phyloP scores from a whole-genome alignment of 352 stramenopile genomes.

The Pythium phragmiticola region DNA sequence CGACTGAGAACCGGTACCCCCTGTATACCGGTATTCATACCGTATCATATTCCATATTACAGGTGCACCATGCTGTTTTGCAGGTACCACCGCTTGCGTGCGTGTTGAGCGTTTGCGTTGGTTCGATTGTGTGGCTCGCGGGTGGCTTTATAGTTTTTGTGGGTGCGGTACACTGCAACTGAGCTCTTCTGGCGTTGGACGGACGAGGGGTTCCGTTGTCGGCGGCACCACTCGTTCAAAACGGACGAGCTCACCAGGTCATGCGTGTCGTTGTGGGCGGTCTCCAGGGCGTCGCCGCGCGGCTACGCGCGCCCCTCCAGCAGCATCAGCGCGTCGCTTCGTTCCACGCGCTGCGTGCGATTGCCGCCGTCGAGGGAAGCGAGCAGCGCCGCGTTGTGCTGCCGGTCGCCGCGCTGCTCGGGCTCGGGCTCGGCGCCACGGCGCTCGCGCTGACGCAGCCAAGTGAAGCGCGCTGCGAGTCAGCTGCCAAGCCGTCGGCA shows the following conservation, averaged over 20 bases:
- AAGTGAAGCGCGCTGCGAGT: conserved; percentile 6
- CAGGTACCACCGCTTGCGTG: not conserved
- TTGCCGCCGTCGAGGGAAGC: conserved; percentile 24
- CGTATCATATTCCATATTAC: too few relatives aligned
- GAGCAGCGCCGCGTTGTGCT: conserved; percentile 11
- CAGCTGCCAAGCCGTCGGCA: not conserved
- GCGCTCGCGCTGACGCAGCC: conserved; percentile 27
- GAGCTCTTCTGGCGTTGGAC: not conserved
- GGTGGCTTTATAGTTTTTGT: conserved; percentile 10
- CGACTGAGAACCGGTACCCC: conserved; percentile 1
- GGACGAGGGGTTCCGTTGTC: not conserved
- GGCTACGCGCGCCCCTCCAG: conserved; percentile 2
- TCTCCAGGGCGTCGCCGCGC: conserved; percentile 10
- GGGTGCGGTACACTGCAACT: not conserved
- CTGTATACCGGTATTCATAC: not conserved
- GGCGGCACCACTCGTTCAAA: conserved; percentile 31
- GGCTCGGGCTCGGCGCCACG: conserved; percentile 36
- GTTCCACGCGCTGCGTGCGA: conserved; percentile 29
- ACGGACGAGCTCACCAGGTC: conserved; percentile 23
- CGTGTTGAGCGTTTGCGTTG: not conserved
- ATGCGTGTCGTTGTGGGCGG: conserved; percentile 22
- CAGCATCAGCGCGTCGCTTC: conserved; percentile 7
- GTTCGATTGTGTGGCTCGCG: conserved; percentile 10
- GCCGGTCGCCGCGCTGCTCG: conserved; percentile 41
- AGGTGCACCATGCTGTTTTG: too few relatives aligned